Evolutionary conservation across 257 asterid species (phyloP).

Genomic region (Penstemon newberryi): DNA sequence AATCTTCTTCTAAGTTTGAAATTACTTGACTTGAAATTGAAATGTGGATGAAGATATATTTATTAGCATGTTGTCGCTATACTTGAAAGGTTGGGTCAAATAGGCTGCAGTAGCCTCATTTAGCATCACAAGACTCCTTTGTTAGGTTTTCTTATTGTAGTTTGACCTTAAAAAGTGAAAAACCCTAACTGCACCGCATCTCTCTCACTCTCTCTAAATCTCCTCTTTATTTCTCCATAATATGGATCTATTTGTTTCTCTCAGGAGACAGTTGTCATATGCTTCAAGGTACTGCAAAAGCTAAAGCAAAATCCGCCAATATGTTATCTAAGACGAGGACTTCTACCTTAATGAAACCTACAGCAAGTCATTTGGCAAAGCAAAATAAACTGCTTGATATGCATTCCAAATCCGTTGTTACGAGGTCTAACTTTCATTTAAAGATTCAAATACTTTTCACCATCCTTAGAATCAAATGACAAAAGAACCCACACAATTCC

Average conservation of each 20-base stretch:
- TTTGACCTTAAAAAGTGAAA: too few species aligned
- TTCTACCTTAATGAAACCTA: constrained; percentile 77
- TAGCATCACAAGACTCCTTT: too few species aligned
- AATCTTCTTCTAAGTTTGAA: too few species aligned
- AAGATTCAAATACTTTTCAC: not conserved
- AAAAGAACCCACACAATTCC: not conserved
- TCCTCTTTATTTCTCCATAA: not conserved
- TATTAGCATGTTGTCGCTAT: too few species aligned
- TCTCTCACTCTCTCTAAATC: too few species aligned
- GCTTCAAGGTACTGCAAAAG: constrained; percentile 32
- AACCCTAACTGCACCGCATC: too few species aligned
- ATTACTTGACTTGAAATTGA: too few species aligned
- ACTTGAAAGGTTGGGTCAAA: too few species aligned
- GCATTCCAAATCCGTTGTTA: constrained; percentile 34
- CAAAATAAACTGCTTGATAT: constrained; percentile 39
- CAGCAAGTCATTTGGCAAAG: constrained; percentile 90
- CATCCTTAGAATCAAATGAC: not conserved
- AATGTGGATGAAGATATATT: too few species aligned
- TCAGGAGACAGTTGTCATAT: constrained; percentile 34
- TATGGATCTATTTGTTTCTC: constrained; percentile 8
- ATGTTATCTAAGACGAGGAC: constrained; percentile 42
- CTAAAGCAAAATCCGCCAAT: constrained; percentile 33
- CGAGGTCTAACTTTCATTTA: constrained; percentile 47
- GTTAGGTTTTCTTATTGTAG: too few species aligned
- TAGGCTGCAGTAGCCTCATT: too few species aligned